Percentiles rank a stretch among this genome's conserved stretches.
These are phyloP conservation scores for Smittium culicis DNA, from an alignment of 371 early-diverging fungal genomes.

Conservation along the genomic window DNA sequence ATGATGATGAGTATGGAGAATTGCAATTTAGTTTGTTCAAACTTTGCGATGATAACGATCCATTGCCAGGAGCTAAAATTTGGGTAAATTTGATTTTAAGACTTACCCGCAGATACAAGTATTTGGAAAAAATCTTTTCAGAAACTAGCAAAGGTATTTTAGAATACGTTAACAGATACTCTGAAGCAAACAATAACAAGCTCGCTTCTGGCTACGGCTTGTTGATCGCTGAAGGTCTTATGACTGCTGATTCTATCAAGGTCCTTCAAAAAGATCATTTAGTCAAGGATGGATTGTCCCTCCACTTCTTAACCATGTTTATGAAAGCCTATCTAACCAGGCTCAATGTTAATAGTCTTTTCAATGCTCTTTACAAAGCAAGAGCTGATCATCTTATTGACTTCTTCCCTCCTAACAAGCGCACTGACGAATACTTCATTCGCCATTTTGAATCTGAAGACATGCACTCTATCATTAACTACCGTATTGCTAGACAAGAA, in stretches of 20 bases:
- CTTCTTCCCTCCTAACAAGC: slow-evolving; percentile 84
- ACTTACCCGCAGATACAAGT: slow-evolving; percentile 83
- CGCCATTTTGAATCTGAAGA: slow-evolving; percentile 86
- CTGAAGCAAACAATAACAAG: slow-evolving; percentile 56
- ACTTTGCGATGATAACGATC: slow-evolving; percentile 15
- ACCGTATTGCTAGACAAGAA: slow-evolving; percentile 56
- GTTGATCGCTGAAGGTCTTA: slow-evolving; percentile 51
- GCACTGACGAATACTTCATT: slow-evolving; percentile 69
- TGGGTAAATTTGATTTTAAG: slow-evolving; percentile 69
- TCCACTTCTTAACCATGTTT: slow-evolving; percentile 65
- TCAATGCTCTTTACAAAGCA: slow-evolving; percentile 45
- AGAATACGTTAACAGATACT: slow-evolving; percentile 76
- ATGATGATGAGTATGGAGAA: slow-evolving; percentile 57
- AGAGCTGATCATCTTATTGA: slow-evolving; percentile 66
- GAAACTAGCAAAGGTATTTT: slow-evolving; percentile 70
- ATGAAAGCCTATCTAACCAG: slow-evolving; percentile 66
- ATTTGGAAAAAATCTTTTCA: slow-evolving; percentile 71
- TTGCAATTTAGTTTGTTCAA: slow-evolving; percentile 61
- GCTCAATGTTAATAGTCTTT: slow-evolving; percentile 60
- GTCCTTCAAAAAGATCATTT: slow-evolving; percentile 78
- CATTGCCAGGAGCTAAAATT: slow-evolving; percentile 46
- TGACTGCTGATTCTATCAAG: slow-evolving; percentile 49
- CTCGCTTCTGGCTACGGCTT: slow-evolving; percentile 65
- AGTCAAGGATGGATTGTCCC: slow-evolving; percentile 72
- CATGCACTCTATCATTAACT: slow-evolving; percentile 68